Evolutionary conservation across 1,284 basidiomycete species (phyloP).

Genomic region (Mycosarcoma maydis): DNA sequence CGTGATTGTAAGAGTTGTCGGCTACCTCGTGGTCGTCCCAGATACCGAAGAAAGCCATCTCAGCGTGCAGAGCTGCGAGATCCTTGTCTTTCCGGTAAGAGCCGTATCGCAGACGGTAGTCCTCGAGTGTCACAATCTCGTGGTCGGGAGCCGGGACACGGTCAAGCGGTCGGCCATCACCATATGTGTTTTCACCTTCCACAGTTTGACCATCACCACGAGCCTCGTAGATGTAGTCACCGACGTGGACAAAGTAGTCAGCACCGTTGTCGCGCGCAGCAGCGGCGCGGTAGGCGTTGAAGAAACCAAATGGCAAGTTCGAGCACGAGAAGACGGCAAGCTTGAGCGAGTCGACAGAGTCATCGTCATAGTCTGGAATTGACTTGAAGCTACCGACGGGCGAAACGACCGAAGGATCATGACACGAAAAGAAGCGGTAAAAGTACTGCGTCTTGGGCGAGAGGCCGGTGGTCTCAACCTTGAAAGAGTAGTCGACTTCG

Average conservation of each 20-base stretch:
- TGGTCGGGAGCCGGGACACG: slow-evolving; percentile 68
- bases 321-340: slow-evolving; percentile 75
- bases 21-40: slow-evolving; percentile 76
- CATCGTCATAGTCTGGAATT: slow-evolving; percentile 49
- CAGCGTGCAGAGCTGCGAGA: slow-evolving; percentile 26
- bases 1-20: slow-evolving; percentile 75
- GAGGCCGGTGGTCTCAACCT: slow-evolving; percentile 73
- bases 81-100: slow-evolving; percentile 69
- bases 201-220: slow-evolving; percentile 42
- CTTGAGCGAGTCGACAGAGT: slow-evolving; percentile 70
- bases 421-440: slow-evolving; percentile 74
- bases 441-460: slow-evolving; percentile 73
- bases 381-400: slow-evolving; percentile 71
- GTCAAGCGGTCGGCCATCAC: slow-evolving; percentile 64
- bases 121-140: slow-evolving; percentile 74
- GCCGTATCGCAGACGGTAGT: slow-evolving; percentile 74
- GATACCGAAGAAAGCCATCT: slow-evolving; percentile 47
- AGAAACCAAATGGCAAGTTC: slow-evolving; percentile 73
- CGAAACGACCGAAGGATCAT: slow-evolving; percentile 47
- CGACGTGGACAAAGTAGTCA: slow-evolving; percentile 75
- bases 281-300: slow-evolving; percentile 76
- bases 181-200: slow-evolving; percentile 55
- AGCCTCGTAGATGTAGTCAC: slow-evolving; percentile 72
- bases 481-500: slow-evolving; percentile 74
- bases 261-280: slow-evolving; percentile 71